These are phyloP conservation scores for Penicillium fuscoglaucum DNA, from an alignment of 2,329 filamentous ascomycete genomes.

Conservation along the genomic window DNA sequence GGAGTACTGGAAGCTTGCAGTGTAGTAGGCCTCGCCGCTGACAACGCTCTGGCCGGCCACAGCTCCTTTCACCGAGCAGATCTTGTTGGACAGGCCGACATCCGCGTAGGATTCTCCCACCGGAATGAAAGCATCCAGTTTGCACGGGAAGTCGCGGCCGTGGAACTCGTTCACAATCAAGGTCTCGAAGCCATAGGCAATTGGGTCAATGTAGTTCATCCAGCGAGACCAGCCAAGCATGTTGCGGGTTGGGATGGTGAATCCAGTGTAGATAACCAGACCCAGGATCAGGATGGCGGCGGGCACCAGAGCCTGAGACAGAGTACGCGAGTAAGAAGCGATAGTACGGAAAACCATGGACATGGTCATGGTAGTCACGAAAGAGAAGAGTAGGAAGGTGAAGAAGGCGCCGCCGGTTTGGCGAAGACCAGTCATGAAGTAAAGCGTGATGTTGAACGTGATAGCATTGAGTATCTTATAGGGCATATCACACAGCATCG, in stretches of 20 bases:
- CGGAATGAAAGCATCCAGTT: conserved; percentile 43
- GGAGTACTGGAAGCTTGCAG: conserved; percentile 57
- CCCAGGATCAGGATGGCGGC: conserved; percentile 9
- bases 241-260: conserved; percentile 9
- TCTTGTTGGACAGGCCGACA: conserved; percentile 40
- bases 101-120: conserved; percentile 40
- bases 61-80: conserved; percentile 63
- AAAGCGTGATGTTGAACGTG: conserved; percentile 75
- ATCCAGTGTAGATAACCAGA: conserved; percentile 11
- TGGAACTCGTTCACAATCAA: conserved; percentile 68
- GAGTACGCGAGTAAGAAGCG: conserved; percentile 68
- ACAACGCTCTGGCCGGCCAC: conserved; percentile 55
- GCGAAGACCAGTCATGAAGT: conserved; percentile 83
- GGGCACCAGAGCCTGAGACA: conserved; percentile 45
- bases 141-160: conserved; percentile 57
- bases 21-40: conserved; percentile 60
- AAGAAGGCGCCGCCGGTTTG: conserved; percentile 76
- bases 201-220: conserved; percentile 13
- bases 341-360: conserved; percentile 83
- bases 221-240: conserved; percentile 13
- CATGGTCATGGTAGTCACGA: conserved; percentile 72
- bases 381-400: conserved; percentile 77
- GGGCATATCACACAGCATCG: conserved; percentile 54
- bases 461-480: conserved; percentile 75
- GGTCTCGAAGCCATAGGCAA: conserved; percentile 9